phyloP scores from a whole-genome alignment of 2,329 filamentous ascomycete species.

The Claviceps arundinis region DNA sequence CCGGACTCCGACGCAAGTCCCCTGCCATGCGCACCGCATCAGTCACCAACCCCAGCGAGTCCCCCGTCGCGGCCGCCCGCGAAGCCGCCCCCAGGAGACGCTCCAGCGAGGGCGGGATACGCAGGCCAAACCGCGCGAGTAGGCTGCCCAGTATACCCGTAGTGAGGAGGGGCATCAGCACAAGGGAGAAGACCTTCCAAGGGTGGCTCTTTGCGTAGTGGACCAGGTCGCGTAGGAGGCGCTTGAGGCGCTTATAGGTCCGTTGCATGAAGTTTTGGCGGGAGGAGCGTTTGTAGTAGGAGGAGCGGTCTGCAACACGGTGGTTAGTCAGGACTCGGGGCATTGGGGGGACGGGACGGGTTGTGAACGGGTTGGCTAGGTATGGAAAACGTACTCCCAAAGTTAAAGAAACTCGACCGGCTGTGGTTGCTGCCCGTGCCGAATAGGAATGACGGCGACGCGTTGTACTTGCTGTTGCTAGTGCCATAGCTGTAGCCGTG shows the following conservation, averaged over 20 bases:
- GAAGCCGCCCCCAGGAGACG: conserved; percentile 42
- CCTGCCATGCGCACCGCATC: conserved; percentile 43
- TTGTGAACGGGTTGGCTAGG: no score
- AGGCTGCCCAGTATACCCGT: conserved; percentile 71
- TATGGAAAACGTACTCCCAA: conserved; percentile 12
- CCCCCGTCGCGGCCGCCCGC: conserved; percentile 33
- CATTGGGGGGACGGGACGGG: no score
- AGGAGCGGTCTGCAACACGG: conserved; percentile 32
- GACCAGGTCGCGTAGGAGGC: conserved; percentile 66
- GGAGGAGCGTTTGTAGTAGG: conserved; percentile 70
- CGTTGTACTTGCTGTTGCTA: conserved; percentile 24
- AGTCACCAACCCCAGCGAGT: conserved; percentile 35
- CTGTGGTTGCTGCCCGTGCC: conserved; percentile 27
- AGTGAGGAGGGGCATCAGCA: conserved; percentile 77
- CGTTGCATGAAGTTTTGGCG: conserved; percentile 66
- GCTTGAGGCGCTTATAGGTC: conserved; percentile 61
- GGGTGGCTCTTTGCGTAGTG: conserved; percentile 75
- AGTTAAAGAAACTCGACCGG: conserved; percentile 33
- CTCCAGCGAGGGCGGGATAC: conserved; percentile 53
- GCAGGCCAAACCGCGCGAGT: conserved; percentile 65
- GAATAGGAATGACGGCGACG: conserved; percentile 33
- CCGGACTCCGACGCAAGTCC: conserved; percentile 10
- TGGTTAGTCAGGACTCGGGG: not conserved
- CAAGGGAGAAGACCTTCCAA: conserved; percentile 72
- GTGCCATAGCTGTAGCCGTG: conserved; percentile 10